phyloP scores from a whole-genome alignment of 257 asterid genomes.

The Scutellaria galericulata region DNA sequence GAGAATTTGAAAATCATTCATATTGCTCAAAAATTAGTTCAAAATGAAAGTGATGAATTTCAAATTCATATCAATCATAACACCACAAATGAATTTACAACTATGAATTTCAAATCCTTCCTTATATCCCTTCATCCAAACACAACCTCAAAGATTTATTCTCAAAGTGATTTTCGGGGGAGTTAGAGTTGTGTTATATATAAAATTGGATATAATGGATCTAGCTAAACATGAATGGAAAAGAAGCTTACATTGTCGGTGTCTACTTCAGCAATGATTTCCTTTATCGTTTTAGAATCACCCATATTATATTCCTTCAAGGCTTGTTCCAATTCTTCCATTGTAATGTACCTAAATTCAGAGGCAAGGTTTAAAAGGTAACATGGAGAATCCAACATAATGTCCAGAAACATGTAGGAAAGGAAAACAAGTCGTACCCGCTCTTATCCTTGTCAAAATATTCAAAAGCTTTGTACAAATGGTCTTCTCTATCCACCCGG shows the following conservation, averaged over 20 bases:
- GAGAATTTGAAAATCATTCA: too few species aligned
- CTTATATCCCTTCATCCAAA: too few species aligned
- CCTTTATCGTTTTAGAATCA: slow-evolving; percentile 80
- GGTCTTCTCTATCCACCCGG: slow-evolving; percentile 90
- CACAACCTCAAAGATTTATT: not conserved
- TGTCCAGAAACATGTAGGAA: not conserved
- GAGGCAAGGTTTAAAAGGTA: slow-evolving; percentile 34
- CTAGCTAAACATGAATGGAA: slow-evolving; percentile 6
- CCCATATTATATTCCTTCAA: slow-evolving; percentile 81
- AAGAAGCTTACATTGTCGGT: slow-evolving; percentile 61
- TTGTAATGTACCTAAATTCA: slow-evolving; percentile 66
- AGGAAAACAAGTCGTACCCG: slow-evolving; percentile 57
- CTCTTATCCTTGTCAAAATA: slow-evolving; percentile 91
- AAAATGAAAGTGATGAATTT: too few species aligned
- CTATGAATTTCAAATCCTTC: too few species aligned
- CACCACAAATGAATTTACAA: too few species aligned
- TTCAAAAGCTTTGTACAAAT: slow-evolving; percentile 83
- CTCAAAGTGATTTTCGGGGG: too few species aligned
- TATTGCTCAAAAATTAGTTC: too few species aligned
- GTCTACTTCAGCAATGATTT: slow-evolving; percentile 93
- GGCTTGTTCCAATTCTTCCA: slow-evolving; percentile 87
- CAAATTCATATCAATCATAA: too few species aligned
- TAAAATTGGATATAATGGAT: not conserved
- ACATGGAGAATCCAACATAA: slow-evolving; percentile 23
- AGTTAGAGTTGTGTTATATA: not conserved